Evolutionary conservation across 805 yeast genomes (phyloP).

Genomic region (Wickerhamiella sorbophila): DNA sequence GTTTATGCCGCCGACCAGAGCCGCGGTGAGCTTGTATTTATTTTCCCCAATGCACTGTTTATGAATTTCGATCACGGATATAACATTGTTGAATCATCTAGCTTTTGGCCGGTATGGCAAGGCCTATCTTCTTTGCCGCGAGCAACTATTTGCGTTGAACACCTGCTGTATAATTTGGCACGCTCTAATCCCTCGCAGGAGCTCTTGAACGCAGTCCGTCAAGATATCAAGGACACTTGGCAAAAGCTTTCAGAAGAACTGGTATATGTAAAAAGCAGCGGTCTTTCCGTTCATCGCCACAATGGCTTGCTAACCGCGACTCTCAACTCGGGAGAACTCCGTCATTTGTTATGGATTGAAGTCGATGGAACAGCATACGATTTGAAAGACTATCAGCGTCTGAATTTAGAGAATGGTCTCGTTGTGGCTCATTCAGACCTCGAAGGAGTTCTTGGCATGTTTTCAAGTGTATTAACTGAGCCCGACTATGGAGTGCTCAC

Average conservation of each 20-base stretch:
- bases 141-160: background rate
- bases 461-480: background rate
- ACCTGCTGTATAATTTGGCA: background rate
- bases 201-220: background rate
- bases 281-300: background rate
- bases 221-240: background rate
- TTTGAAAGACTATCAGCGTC: background rate
- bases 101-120: background rate
- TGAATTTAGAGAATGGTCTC: background rate
- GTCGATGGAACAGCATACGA: background rate
- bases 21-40: slow-evolving; percentile 70
- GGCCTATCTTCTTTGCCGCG: background rate
- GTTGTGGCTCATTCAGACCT: background rate
- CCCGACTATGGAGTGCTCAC: background rate
- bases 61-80: slow-evolving; percentile 7
- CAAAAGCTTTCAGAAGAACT: too few relatives aligned
- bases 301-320: background rate
- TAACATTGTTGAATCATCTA: slow-evolving; percentile 3
- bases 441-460: background rate
- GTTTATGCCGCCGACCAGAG: slow-evolving; percentile 46
- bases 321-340: background rate
- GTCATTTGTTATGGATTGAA: background rate
- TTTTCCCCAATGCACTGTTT: slow-evolving; percentile 29
- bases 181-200: background rate
- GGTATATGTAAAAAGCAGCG: background rate